These are phyloP conservation scores for Paradendryphiella salina DNA, from an alignment of 2,329 filamentous ascomycete genomes.

Conservation along the genomic window DNA sequence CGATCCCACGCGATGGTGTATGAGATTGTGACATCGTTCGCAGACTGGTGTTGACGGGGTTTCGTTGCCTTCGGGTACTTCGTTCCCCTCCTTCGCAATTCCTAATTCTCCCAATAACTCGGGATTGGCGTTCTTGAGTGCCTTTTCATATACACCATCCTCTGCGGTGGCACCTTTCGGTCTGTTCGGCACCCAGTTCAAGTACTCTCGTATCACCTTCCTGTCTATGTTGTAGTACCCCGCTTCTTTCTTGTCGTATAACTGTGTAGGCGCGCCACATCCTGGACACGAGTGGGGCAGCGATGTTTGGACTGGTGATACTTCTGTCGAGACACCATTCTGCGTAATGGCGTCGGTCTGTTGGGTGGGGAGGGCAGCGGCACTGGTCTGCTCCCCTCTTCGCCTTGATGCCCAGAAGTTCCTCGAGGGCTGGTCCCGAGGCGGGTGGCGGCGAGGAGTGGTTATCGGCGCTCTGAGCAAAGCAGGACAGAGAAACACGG, in stretches of 20 bases:
- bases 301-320: conserved; percentile 12
- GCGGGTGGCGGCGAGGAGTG: conserved; percentile 14
- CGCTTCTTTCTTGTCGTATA: conserved; percentile 56
- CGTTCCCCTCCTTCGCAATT: conserved; percentile 25
- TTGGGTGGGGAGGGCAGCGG: conserved; percentile 13
- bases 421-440: conserved; percentile 7
- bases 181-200: conserved; percentile 34
- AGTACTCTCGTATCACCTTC: conserved; percentile 51
- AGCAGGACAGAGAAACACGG: conserved; percentile 43
- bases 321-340: not conserved
- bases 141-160: conserved; percentile 45
- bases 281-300: conserved; percentile 63
- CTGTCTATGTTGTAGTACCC: conserved; percentile 61
- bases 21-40: conserved; percentile 81
- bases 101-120: conserved; percentile 38
- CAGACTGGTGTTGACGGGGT: conserved; percentile 64
- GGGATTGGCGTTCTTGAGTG: conserved; percentile 38
- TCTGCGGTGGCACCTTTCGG: conserved; percentile 31
- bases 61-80: conserved; percentile 17
- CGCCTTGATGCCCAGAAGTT: conserved; percentile 33
- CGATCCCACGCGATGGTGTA: conserved; percentile 72
- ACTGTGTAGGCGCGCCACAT: conserved; percentile 65
- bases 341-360: not conserved
- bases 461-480: conserved; percentile 28
- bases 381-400: conserved; percentile 22